These are phyloP conservation scores for Lachancea meyersii DNA, from an alignment of 805 yeast species.

Conservation along the genomic window DNA sequence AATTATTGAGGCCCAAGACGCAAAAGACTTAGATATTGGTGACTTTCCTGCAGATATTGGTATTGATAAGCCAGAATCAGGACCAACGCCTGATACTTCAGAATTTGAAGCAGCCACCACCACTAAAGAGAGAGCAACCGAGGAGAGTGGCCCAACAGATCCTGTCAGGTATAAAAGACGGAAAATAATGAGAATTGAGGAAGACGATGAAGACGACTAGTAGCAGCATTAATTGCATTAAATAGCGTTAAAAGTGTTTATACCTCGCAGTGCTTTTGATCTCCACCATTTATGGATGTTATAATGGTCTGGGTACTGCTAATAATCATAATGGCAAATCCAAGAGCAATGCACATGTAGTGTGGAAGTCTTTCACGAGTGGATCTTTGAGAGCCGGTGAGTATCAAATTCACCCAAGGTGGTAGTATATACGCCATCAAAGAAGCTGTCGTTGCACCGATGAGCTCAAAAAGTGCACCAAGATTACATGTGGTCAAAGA, in stretches of 20 bases:
- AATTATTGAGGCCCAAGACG: neutral
- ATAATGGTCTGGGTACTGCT: constrained; percentile 72
- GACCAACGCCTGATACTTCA: neutral
- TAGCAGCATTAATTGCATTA: neutral
- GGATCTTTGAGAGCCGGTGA: constrained; percentile 44
- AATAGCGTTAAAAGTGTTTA: constrained; percentile 4
- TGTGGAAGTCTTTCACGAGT: constrained; percentile 47
- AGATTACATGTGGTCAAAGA: constrained; percentile 78
- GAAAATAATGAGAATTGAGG: neutral
- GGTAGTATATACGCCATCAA: constrained; percentile 89
- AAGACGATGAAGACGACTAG: constrained; percentile 2
- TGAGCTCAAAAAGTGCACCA: constrained; percentile 82
- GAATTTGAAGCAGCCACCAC: neutral
- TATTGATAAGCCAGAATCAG: neutral
- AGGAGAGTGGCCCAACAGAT: neutral
- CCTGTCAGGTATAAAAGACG: neutral
- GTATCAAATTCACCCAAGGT: constrained; percentile 70
- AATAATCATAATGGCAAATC: constrained; percentile 67
- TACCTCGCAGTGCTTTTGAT: constrained; percentile 45
- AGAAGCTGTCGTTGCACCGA: constrained; percentile 91
- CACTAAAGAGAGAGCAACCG: neutral
- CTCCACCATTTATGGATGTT: constrained; percentile 37
- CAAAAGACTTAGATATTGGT: neutral
- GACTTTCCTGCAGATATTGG: neutral
- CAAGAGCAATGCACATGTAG: constrained; percentile 60